These are phyloP conservation scores for Peniophora sp. DNA, from an alignment of 1,284 basidiomycete genomes.

Conservation along the genomic window DNA sequence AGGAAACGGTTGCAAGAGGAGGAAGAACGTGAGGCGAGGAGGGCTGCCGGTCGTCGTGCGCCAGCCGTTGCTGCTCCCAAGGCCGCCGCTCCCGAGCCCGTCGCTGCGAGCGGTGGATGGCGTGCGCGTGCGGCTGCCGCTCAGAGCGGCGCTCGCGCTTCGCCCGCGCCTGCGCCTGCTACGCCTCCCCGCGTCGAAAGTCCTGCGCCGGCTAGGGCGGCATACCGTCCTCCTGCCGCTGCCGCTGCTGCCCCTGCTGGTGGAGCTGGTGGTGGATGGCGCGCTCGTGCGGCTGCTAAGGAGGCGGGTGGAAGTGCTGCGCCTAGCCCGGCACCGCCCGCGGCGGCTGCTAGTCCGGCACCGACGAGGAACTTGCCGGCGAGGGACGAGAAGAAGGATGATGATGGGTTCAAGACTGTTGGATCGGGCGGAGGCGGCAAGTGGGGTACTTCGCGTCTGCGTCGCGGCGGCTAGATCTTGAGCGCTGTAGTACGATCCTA, in stretches of 20 bases:
- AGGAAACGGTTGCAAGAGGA: slow-evolving; percentile 47
- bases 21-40: slow-evolving; percentile 53
- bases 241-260: slow-evolving; percentile 18
- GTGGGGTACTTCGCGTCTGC: slow-evolving; percentile 32
- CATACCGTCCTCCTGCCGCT: slow-evolving; percentile 18
- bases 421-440: slow-evolving; percentile 20
- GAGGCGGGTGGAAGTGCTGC: slow-evolving; percentile 16
- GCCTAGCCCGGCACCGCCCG: slow-evolving; percentile 17
- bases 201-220: slow-evolving; percentile 39
- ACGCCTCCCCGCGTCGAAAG: too few relatives aligned
- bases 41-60: slow-evolving; percentile 18
- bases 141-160: too few relatives aligned
- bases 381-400: slow-evolving; percentile 32
- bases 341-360: slow-evolving; percentile 9
- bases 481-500: too few relatives aligned
- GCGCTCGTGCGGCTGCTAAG: slow-evolving; percentile 16
- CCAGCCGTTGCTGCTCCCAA: slow-evolving; percentile 17
- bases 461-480: slow-evolving; percentile 9
- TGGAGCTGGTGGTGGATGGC: slow-evolving; percentile 13
- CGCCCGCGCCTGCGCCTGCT: too few relatives aligned
- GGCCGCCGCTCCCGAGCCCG: slow-evolving; percentile 18
- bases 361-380: slow-evolving; percentile 4
- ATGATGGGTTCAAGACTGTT: slow-evolving; percentile 70
- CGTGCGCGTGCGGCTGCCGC: neutral
- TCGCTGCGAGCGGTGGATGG: slow-evolving; percentile 15